Evolutionary conservation across 352 stramenopile genomes (phyloP).

Genomic region (Globisporangium uncinulatum): DNA sequence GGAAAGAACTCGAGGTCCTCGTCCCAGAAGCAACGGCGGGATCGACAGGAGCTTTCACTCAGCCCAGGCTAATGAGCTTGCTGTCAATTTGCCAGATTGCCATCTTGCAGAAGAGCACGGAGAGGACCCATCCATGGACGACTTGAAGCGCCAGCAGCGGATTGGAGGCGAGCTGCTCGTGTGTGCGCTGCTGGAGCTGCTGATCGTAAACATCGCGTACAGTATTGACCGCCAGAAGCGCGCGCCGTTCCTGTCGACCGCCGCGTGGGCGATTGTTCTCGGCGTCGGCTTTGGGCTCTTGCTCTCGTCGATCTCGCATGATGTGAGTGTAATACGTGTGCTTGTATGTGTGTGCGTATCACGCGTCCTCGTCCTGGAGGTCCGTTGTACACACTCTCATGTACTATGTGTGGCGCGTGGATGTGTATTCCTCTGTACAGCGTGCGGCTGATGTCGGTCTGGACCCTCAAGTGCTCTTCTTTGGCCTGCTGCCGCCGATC

Average conservation of each 20-base stretch:
- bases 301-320: slow-evolving; percentile 34
- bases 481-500: slow-evolving; percentile 54
- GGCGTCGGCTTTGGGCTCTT: slow-evolving; percentile 30
- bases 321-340: slow-evolving; percentile 13
- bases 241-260: slow-evolving; percentile 51
- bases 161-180: slow-evolving; percentile 53
- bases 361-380: background rate
- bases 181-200: slow-evolving; percentile 53
- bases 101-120: background rate
- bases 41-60: no score
- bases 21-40: background rate
- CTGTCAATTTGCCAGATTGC: background rate
- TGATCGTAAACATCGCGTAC: slow-evolving; percentile 60
- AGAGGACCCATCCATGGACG: slow-evolving; percentile 14
- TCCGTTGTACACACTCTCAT: background rate
- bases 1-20: background rate
- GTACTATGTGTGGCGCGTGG: background rate
- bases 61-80: no score
- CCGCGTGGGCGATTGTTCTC: slow-evolving; percentile 58
- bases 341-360: background rate
- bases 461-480: slow-evolving; percentile 60
- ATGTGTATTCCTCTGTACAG: slow-evolving; percentile 12
- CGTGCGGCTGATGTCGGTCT: slow-evolving; percentile 37
- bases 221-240: slow-evolving; percentile 43
- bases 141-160: slow-evolving; percentile 36